These are phyloP conservation scores for Cajanus cajan DNA, from an alignment of 306 rosid genomes.

Conservation along the genomic window DNA sequence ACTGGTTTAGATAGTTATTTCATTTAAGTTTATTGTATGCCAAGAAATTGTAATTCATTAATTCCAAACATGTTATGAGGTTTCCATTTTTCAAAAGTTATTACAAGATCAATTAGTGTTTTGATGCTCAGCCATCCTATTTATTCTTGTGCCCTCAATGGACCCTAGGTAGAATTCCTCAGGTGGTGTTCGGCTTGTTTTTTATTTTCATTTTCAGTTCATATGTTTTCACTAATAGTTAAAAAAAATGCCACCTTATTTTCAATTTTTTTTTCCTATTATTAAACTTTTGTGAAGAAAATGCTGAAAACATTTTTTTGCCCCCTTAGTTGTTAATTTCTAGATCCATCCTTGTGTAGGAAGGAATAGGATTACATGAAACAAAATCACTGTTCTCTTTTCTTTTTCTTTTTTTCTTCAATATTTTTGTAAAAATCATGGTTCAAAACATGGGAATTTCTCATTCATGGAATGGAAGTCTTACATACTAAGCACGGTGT, in stretches of 20 bases:
- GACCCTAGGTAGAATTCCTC: background rate
- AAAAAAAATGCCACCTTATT: background rate
- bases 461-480: background rate
- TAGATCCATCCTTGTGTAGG: background rate
- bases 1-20: background rate
- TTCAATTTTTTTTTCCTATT: background rate
- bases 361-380: background rate
- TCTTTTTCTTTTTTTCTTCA: background rate
- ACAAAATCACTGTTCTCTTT: background rate
- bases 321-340: background rate
- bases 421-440: background rate
- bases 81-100: background rate
- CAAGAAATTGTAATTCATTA: background rate
- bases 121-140: background rate
- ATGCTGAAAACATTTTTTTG: background rate
- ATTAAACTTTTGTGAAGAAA: background rate
- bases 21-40: conserved; percentile 1
- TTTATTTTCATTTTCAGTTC: background rate
- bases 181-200: background rate
- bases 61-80: background rate
- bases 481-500: background rate
- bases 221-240: background rate
- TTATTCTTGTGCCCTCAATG: background rate
- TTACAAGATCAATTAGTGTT: background rate
- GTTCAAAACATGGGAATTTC: background rate